Percentiles rank a stretch among this genome's conserved stretches.
Evolutionary conservation across 441 rosid genomes (phyloP).

Genomic region (Populus tomentosa): DNA sequence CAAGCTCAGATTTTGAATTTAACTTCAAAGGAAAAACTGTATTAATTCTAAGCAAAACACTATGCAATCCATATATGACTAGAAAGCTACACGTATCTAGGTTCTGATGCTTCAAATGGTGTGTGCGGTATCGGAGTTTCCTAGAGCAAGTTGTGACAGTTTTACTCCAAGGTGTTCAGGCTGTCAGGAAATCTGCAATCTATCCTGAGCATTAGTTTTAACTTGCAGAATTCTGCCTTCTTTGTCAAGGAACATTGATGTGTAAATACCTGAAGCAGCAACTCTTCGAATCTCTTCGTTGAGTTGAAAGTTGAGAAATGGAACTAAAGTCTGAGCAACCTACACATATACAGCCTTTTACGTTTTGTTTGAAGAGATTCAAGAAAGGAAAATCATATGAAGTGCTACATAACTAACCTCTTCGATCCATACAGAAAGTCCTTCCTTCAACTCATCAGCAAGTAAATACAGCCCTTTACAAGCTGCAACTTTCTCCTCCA

Average conservation of each 20-base stretch:
- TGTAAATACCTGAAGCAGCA: not conserved
- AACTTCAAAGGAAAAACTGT: no score
- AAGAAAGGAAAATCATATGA: not conserved
- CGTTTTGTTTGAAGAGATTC: not conserved
- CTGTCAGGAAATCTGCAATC: no score
- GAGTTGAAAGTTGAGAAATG: slow-evolving; percentile 1
- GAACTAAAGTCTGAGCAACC: slow-evolving; percentile 16
- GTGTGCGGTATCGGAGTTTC: no score
- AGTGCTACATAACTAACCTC: slow-evolving; percentile 29
- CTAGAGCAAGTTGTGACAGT: no score
- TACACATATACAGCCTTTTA: not conserved
- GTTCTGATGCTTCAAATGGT: not conserved
- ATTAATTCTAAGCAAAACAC: no score
- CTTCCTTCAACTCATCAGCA: slow-evolving; percentile 53
- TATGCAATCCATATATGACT: no score
- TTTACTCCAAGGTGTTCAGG: no score
- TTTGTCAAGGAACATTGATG: not conserved
- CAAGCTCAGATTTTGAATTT: not conserved
- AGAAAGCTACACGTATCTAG: not conserved
- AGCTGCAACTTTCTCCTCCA: slow-evolving; percentile 58
- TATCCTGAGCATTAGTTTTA: no score
- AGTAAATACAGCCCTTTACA: slow-evolving; percentile 51
- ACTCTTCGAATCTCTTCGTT: not conserved
- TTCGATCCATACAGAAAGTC: slow-evolving; percentile 52
- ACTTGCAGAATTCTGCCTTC: no score